Base-by-base conservation (phyloP, 768 basidiomycete species). In the Macrocybe gigantea region DNA sequence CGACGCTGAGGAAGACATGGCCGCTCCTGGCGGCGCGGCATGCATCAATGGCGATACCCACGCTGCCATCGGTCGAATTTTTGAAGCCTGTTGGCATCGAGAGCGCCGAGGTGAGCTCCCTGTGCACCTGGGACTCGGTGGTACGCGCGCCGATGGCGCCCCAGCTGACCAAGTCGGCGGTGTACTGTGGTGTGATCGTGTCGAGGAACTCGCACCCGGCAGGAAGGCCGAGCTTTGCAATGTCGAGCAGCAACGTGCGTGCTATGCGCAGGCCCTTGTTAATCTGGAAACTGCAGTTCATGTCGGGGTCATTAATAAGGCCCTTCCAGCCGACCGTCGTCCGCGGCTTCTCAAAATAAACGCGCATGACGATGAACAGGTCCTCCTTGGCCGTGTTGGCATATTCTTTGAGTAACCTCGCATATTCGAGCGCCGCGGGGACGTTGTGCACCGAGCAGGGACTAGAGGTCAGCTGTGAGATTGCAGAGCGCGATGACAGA, bases 261-360 rank as follows among this genome's bases (percentile, higher is more conserved):
- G 93, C 95, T 43, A 85, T 78, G 30, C 93, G 85, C 31, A 99
- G 77, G 12, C 96, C 96, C 57, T 87, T 88, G 79, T 99, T 99
- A 67, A 98, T 98, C 56, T 93, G 88, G 81, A 89, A 97, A 60
- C 74, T 83, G 45, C 85, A 79, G 66, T 97, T 93, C 73, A 97
- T 83, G 46, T 92, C 89, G 5, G 95, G 94, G 60, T 97, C 93
- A 61, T 97, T 98, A 68, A 98, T 97, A 53, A 98, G 80, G 34
- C 95, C 95, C 65, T 99, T 99, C 95, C 95, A 99, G 29, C 96
- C 96, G 41, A 98, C 87, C 0, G 95, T 97, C 6, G 95, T 98
- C 31, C 95, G 78, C 1, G 86, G 86, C 59, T 98, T 98, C 59
- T 98, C 95, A 61, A 98, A 99, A 74, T 99, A 98, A 56, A 97